These are phyloP conservation scores for Microstegium vimineum DNA, from an alignment of 176 grass and related monocot species.

Conservation along the genomic window DNA sequence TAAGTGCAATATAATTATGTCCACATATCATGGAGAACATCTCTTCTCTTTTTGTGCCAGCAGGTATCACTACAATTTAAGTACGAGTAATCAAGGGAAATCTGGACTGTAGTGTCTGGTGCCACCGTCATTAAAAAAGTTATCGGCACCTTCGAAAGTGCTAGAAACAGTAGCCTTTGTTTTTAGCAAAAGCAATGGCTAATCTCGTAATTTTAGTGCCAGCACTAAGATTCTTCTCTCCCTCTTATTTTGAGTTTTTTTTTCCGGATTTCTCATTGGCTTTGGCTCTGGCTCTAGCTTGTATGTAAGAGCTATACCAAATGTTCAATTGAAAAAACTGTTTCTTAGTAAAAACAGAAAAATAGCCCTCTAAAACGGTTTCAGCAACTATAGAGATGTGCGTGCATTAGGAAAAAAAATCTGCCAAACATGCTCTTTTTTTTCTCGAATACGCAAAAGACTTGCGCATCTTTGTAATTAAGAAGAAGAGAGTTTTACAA, in stretches of 20 bases:
- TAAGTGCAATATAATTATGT: not conserved
- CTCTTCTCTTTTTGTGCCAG: not conserved
- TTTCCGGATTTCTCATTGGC: too few relatives aligned
- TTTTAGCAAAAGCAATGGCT: slow-evolving; percentile 19
- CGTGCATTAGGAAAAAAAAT: too few relatives aligned
- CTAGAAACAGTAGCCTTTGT: not conserved
- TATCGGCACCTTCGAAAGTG: not conserved
- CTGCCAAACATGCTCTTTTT: too few relatives aligned
- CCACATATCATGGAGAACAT: not conserved
- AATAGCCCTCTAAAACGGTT: too few relatives aligned
- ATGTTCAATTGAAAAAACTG: too few relatives aligned
- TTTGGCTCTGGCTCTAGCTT: too few relatives aligned
- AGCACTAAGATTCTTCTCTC: slow-evolving; percentile 6
- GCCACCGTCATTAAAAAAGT: not conserved
- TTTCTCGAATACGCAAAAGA: too few relatives aligned
- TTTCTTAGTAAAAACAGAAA: too few relatives aligned
- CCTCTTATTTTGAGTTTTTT: not conserved
- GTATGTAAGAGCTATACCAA: too few relatives aligned
- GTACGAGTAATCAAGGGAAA: not conserved
- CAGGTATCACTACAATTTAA: not conserved
- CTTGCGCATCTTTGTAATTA: too few relatives aligned
- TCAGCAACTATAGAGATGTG: too few relatives aligned
- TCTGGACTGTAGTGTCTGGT: not conserved
- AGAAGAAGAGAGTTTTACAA: too few relatives aligned
- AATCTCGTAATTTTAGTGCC: slow-evolving; percentile 19